phyloP scores from a whole-genome alignment of 2,329 filamentous ascomycete genomes.

The Claviceps fusiformis region DNA sequence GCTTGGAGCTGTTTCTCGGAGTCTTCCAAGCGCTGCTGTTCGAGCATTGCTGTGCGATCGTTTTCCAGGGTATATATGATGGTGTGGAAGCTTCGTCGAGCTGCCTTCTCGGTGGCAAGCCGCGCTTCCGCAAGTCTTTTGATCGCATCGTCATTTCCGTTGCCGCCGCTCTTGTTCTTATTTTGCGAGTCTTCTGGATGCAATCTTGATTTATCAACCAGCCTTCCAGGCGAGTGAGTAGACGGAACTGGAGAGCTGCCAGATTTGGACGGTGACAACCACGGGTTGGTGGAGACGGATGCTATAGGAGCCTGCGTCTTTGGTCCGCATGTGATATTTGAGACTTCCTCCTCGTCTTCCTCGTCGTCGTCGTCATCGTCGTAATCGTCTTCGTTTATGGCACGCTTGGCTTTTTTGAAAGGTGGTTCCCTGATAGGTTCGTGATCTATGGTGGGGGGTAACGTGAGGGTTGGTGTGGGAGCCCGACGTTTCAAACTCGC shows the following conservation, averaged over 20 bases:
- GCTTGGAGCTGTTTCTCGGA: conserved; percentile 92
- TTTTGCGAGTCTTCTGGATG: conserved; percentile 33
- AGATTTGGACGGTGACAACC: conserved; percentile 57
- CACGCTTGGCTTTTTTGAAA: conserved; percentile 60
- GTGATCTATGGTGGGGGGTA: conserved; percentile 45
- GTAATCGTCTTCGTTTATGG: conserved; percentile 76
- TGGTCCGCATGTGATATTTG: conserved; percentile 30
- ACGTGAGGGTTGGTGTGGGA: conserved; percentile 25
- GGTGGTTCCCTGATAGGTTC: conserved; percentile 45
- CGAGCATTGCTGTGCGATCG: conserved; percentile 89
- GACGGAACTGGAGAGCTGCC: conserved; percentile 53
- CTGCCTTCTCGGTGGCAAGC: conserved; percentile 78
- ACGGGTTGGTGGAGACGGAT: conserved; percentile 39
- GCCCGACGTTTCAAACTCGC: conserved; percentile 36
- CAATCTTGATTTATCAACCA: conserved; percentile 35
- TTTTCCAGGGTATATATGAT: conserved; percentile 93
- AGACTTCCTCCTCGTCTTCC: conserved; percentile 47
- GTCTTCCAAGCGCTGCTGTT: conserved; percentile 93
- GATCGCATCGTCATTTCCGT: conserved; percentile 58
- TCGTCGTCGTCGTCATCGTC: conserved; percentile 81
- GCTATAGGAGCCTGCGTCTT: conserved; percentile 37
- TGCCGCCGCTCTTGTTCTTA: conserved; percentile 47
- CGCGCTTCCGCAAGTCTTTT: conserved; percentile 89
- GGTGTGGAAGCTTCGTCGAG: conserved; percentile 80
- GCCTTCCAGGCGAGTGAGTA: conserved; percentile 46